Base-by-base conservation (phyloP, 2,329 filamentous ascomycete genomes). In the Ophiostoma tasmaniense region DNA sequence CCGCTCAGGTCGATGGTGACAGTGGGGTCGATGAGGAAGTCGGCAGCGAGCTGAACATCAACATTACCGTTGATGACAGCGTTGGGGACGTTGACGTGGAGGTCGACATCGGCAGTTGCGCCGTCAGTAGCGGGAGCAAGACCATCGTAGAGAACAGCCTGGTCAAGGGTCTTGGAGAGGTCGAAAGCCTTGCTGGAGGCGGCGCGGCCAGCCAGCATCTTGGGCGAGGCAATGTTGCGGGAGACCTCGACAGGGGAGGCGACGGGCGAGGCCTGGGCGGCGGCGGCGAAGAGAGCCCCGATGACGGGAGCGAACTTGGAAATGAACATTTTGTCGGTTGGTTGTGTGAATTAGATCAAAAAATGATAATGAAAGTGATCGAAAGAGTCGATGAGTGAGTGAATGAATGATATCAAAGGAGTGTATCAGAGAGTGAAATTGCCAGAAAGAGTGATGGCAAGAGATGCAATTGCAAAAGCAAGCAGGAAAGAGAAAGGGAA, bases 1-100 rank as follows among this genome's bases (percentile, higher is more conserved):
- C 75, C 75, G n/a, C 73, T 71, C 1, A 76, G 73, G 70, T 73
- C 66, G 65, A 75, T 42, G 22, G 28, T 67, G 30, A 75, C 22
- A 10, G 66, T 72, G 37, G 73, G 73, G 5, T 70, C 65, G 30
- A 67, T 28, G 39, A 73, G 42, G 68, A 75, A 73, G 55, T 71
- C 68, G 59, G 70, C 52, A 45, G 37, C 59, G 2, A 74, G 67
- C 45, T 68, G 52, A 30, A 75, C 61, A 22, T 71, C 61, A 37
- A 75, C 69, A 65, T 55, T 66, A 28, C 74, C 74, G 3, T 33
- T 28, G 17, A 75, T 39, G 30, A 66, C 66, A 6, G 73, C 73
- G 33, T 72, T 66, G 62, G 72, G 72, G n/a, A 75, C 67, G 45
- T 42, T 64, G 14, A 75, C 68, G 67, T 69, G 64, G 45, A 75